These are phyloP conservation scores for Hyaloscypha variabilis DNA, from an alignment of 495 filamentous ascomycete species.

Conservation along the genomic window DNA sequence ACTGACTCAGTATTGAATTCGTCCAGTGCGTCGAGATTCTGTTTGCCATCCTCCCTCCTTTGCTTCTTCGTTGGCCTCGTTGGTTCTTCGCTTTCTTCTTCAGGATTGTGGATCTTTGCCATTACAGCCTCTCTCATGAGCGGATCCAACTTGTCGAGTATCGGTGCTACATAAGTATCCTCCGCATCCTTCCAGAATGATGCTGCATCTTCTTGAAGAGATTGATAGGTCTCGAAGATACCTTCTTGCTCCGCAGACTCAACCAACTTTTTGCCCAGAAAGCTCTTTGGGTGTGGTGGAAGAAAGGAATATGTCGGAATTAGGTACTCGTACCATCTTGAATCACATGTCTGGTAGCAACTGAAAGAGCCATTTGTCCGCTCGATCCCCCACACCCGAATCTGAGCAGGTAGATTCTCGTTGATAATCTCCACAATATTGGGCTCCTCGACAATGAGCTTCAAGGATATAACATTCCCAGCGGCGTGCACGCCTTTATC, in stretches of 20 bases:
- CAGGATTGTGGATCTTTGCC: constrained; percentile 39
- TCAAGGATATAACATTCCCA: constrained; percentile 93
- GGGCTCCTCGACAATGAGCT: constrained; percentile 90
- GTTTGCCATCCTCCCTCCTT: neutral
- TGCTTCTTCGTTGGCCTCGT: constrained; percentile 6
- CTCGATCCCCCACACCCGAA: constrained; percentile 90
- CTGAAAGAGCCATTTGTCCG: constrained; percentile 84
- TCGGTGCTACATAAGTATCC: constrained; percentile 71
- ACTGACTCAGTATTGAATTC: neutral
- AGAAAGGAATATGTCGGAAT: constrained; percentile 90
- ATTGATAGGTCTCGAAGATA: constrained; percentile 65
- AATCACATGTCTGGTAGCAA: constrained; percentile 90
- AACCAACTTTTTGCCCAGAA: constrained; percentile 75
- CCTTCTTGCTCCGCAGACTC: constrained; percentile 72
- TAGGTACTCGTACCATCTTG: constrained; percentile 93
- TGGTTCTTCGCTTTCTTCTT: constrained; percentile 29
- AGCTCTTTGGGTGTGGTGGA: constrained; percentile 87
- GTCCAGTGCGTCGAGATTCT: neutral
- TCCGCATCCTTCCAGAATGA: constrained; percentile 82
- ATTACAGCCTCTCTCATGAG: constrained; percentile 45
- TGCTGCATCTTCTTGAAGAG: constrained; percentile 74
- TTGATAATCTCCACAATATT: constrained; percentile 92
- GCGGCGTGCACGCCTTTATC: constrained; percentile 98
- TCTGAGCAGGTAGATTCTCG: constrained; percentile 77
- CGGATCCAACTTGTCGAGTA: constrained; percentile 57